Base-by-base conservation (phyloP, 192 early-diverging fungal species). In the Chytriomyces sp. region DNA sequence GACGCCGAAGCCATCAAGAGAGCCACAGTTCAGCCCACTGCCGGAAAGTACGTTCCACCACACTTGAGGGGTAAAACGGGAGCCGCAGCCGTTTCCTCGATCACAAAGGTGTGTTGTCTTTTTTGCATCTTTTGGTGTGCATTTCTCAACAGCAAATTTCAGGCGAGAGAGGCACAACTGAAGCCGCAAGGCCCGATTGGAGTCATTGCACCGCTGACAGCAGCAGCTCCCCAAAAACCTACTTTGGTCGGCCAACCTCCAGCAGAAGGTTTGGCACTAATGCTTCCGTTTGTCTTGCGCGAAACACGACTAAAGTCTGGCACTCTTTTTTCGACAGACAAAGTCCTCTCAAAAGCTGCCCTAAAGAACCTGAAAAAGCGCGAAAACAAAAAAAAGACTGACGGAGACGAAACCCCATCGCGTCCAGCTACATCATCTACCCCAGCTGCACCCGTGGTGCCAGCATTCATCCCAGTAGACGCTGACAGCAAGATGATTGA, bases 301-400 rank as follows among this genome's bases (percentile, higher is more conserved):
- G 3, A 35, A 35, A 35, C 35, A 35, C 35, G 4, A 35, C 35
- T 35, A 35, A 35, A 3, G 2, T 35, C 35, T n/a, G 35, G 35
- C 53, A 5, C 7, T n/a, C 20, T 26, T 53, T 50, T 23, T 1
- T 43, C 50, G 23, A 45, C 80, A 47, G 75, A 83, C 48, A 81
- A 83, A 46, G 48, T 47, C 63, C 44, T 86, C 47, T 88, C 86
- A 43, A 90, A 89, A 79, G 75, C 80, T 4, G 87, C 89, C 23
- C 77, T 86, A 11, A 93, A 91, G 80, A 93, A 92, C 84, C 91
- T 89, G 80, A 92, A 92, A 85, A 90, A 91, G 80, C 81, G 88
- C 46, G 90, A 89, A 81, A 86, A 83, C 45, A 82, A 79, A 68
- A 91, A 89, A 78, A 84, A 50, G 89, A 85, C 35, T 16, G 62